These are phyloP conservation scores for Ascochyta viciae-villosae DNA, from an alignment of 2,329 filamentous ascomycete genomes.

Conservation along the genomic window DNA sequence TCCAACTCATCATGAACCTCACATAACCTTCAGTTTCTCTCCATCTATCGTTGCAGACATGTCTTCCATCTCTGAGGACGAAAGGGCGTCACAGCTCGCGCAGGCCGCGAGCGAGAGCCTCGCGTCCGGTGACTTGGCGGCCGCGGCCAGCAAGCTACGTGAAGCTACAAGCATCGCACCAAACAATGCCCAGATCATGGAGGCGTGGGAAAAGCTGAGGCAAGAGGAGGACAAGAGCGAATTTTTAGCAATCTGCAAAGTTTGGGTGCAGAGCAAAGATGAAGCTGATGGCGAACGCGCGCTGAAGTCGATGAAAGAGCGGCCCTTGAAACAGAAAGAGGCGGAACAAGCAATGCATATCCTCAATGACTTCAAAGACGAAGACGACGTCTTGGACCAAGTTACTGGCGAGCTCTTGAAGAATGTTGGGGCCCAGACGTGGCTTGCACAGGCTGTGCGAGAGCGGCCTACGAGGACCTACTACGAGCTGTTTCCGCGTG, in stretches of 20 bases:
- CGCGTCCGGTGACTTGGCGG: conserved; percentile 44
- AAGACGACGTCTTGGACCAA: conserved; percentile 52
- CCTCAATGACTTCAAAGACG: conserved; percentile 51
- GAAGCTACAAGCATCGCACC: conserved; percentile 55
- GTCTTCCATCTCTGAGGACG: conserved; percentile 37
- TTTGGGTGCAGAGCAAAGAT: conserved; percentile 44
- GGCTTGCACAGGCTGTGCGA: conserved; percentile 48
- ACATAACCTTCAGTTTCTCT: conserved; percentile 2
- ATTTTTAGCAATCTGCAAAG: conserved; percentile 43
- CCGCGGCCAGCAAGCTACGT: conserved; percentile 52
- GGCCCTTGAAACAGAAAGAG: conserved; percentile 47
- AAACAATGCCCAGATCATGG: conserved; percentile 50
- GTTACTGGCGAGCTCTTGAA: conserved; percentile 49
- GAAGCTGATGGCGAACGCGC: conserved; percentile 53
- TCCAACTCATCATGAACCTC: conserved; percentile 25
- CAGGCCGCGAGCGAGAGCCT: conserved; percentile 37
- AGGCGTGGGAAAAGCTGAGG: conserved; percentile 50
- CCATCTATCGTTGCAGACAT: conserved; percentile 26
- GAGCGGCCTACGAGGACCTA: conserved; percentile 53
- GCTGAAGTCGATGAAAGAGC: conserved; percentile 34
- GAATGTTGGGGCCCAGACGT: conserved; percentile 47
- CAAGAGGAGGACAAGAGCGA: conserved; percentile 48
- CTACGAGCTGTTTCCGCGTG: conserved; percentile 53
- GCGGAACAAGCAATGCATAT: conserved; percentile 51
- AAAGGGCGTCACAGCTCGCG: conserved; percentile 41